Conservation (phyloP, 495 filamentous ascomycete species). For the Chlorociboria aeruginascens region DNA sequence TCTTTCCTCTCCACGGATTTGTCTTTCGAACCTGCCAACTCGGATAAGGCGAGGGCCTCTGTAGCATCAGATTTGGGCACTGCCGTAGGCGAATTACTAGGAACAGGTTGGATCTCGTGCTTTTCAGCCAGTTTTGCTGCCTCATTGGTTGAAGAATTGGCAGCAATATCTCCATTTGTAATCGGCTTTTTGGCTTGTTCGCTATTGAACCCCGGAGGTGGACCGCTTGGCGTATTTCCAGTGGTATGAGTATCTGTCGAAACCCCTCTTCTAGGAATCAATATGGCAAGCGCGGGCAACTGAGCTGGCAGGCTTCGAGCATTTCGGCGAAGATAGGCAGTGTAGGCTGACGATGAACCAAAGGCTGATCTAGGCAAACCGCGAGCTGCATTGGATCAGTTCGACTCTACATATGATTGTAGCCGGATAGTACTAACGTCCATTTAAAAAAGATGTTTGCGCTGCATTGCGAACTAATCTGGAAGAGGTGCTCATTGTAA, state of each 20-base stretch:
- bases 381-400: slow-evolving; percentile 21
- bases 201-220: slow-evolving; percentile 88
- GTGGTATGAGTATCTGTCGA: slow-evolving; percentile 61
- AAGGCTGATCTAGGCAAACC: slow-evolving; percentile 22
- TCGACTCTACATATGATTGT: background rate
- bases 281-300: slow-evolving; percentile 49
- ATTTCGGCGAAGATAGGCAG: slow-evolving; percentile 44
- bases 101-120: slow-evolving; percentile 10
- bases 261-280: slow-evolving; percentile 51
- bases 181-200: slow-evolving; percentile 85
- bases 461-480: slow-evolving; percentile 45
- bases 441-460: slow-evolving; percentile 38
- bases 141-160: slow-evolving; percentile 25
- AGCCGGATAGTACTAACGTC: slow-evolving; percentile 22
- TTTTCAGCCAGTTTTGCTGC: slow-evolving; percentile 20
- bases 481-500: slow-evolving; percentile 47
- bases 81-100: slow-evolving; percentile 19
- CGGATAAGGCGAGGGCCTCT: slow-evolving; percentile 31
- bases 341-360: slow-evolving; percentile 26
- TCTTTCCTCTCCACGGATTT: slow-evolving; percentile 40
- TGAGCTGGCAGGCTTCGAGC: slow-evolving; percentile 45
- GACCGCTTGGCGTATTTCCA: slow-evolving; percentile 43
- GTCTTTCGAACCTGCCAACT: slow-evolving; percentile 33
- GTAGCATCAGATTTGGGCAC: slow-evolving; percentile 31
- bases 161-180: slow-evolving; percentile 30